Evolutionary conservation across 2,329 filamentous ascomycete genomes (phyloP).

Genomic region (Ophiostoma ips): DNA sequence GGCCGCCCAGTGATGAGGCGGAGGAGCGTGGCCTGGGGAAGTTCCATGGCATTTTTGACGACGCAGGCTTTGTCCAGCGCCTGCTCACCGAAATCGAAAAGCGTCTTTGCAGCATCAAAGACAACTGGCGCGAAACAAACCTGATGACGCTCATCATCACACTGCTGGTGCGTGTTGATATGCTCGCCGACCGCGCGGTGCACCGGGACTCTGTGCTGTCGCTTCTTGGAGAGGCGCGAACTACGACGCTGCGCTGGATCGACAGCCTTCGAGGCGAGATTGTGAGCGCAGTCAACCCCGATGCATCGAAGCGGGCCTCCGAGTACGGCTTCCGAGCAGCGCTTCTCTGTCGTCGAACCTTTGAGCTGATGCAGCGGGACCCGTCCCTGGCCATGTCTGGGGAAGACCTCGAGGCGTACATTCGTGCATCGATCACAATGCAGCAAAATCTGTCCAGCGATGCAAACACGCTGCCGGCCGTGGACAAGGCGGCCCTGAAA

Average conservation of each 20-base stretch:
- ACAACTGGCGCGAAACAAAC: conserved; percentile 45
- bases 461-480: not conserved
- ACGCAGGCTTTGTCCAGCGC: conserved; percentile 33
- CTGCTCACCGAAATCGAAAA: conserved; percentile 32
- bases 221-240: conserved; percentile 28
- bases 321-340: conserved; percentile 39
- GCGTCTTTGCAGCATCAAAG: conserved; percentile 29
- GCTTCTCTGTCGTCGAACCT: conserved; percentile 36
- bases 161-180: conserved; percentile 29
- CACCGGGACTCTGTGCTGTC: conserved; percentile 11
- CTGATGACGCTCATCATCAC: conserved; percentile 45
- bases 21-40: conserved; percentile 22
- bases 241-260: conserved; percentile 36
- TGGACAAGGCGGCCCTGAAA: not conserved
- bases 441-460: conserved; percentile 8
- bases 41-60: conserved; percentile 33
- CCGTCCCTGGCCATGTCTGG: not conserved
- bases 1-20: conserved; percentile 24
- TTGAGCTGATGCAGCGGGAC: conserved; percentile 10
- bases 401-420: not conserved
- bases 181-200: conserved; percentile 11
- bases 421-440: conserved; percentile 5
- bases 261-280: conserved; percentile 31
- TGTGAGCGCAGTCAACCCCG: conserved; percentile 22
- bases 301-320: conserved; percentile 24